Evolutionary conservation across 2,329 filamentous ascomycete species (phyloP), one percentile per base, ranked within the genome.

Genomic region (Alternaria metachromatica): DNA sequence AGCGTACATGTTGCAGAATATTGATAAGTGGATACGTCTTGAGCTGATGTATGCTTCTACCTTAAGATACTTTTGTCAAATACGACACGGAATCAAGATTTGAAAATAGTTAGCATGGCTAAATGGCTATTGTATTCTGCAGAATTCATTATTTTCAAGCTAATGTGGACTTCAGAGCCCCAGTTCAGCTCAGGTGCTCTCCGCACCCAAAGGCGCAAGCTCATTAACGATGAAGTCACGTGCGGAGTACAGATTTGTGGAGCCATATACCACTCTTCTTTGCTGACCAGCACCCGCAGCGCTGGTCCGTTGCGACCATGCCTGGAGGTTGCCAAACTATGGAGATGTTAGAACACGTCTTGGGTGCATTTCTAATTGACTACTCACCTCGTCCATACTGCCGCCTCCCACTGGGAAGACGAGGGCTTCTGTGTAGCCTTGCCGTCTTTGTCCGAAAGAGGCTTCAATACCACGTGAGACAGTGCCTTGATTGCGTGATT

Each of bases 331-430:
- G 20, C 49, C 49, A n/a, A 53, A 53, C 30, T 49, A 23, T 49
- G 25, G 10, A 26, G 23, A 26, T n/a, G 21, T 49, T 21, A 49
- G 23, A 10, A 48, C 15, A 48, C 18, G 15, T n/a, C 45, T 26
- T 48, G 23, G 5, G 0, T 48, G 30, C 13, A 33, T 26, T 2
- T 23, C 1, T 26, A 11, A 9, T n/a, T 26, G 45, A 1, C 23
- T 10, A 48, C 94, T 95, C 78, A 98, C 99, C 80, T 99, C 96
- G 72, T 99, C 96, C 92, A 99, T 98, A 78, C 94, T 97, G 45
- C 96, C 96, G 50, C 96, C 96, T 5, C 96, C 96, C 4, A 82
- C 93, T 0, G 93, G 95, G 77, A 97, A 97, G n/a, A 97, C 93
- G 58, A 97, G 90, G 1, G 93, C 92, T 75, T 97, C 94, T 53